A percentile compares a stretch with the other conserved stretches of the same genome.
These are phyloP conservation scores for Hymenoscyphus occultus DNA, from an alignment of 2,329 filamentous ascomycete species.

Conservation along the genomic window DNA sequence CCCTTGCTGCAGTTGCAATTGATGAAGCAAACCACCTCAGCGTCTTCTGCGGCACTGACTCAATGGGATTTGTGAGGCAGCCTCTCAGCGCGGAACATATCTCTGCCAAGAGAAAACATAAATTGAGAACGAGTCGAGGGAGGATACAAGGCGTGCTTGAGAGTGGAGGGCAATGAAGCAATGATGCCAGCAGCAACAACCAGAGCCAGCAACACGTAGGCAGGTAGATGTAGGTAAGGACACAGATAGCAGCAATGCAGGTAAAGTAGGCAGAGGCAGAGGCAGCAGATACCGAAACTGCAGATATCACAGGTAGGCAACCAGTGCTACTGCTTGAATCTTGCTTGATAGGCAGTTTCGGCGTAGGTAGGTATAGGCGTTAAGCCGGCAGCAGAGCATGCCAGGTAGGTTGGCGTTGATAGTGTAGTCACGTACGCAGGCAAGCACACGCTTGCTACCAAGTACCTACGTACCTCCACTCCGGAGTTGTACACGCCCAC, in stretches of 20 bases:
- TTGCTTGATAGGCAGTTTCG: no score
- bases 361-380: neutral
- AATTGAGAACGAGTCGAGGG: slow-evolving; percentile 1
- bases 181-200: neutral
- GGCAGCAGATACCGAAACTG: neutral
- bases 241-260: neutral
- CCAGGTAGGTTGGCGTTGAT: neutral
- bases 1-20: slow-evolving; percentile 3
- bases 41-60: neutral
- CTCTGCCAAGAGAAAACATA: slow-evolving; percentile 4
- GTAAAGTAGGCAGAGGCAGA: slow-evolving; percentile 3
- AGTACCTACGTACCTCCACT: neutral
- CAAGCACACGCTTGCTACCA: slow-evolving; percentile 3
- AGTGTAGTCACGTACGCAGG: no score
- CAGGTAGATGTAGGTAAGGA: neutral
- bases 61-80: neutral
- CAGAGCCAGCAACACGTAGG: slow-evolving; percentile 5
- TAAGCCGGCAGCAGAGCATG: neutral
- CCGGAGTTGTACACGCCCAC: neutral
- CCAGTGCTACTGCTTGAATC: no score
- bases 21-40: slow-evolving; percentile 1
- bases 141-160: neutral
- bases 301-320: no score
- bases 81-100: neutral
- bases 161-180: neutral